A percentile compares a stretch with the other conserved stretches of the same genome.
Evolutionary conservation across 129 eudicot species (phyloP).

Genomic region (Flaveria brownii): DNA sequence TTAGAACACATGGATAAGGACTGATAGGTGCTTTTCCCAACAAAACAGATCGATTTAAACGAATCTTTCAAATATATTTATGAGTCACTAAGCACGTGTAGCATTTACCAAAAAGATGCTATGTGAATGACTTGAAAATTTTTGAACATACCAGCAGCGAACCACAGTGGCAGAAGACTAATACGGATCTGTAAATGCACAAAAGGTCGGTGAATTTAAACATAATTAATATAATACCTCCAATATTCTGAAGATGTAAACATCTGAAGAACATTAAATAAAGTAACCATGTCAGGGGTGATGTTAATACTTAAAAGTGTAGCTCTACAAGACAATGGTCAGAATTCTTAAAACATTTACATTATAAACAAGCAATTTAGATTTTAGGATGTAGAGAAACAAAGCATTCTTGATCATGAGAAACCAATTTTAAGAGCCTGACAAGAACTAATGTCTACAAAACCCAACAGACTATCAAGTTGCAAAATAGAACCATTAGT

Average conservation of each 20-base stretch:
- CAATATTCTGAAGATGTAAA: not conserved
- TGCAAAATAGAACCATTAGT: not conserved
- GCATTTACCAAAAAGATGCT: constrained; percentile 5
- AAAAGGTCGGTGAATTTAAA: constrained; percentile 8
- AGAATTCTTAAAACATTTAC: not conserved
- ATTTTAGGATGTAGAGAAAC: not conserved
- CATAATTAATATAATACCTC: constrained; percentile 15
- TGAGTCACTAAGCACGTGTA: constrained; percentile 11
- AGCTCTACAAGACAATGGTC: not conserved
- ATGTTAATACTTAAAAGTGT: not conserved
- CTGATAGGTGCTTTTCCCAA: constrained; percentile 58
- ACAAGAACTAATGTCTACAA: not conserved
- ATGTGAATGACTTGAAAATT: constrained; percentile 3
- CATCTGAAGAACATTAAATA: not conserved
- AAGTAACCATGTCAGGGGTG: not conserved
- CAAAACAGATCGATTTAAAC: constrained; percentile 19
- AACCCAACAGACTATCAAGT: constrained; percentile 12
- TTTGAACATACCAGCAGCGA: constrained; percentile 59
- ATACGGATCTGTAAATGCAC: constrained; percentile 56
- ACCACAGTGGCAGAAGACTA: constrained; percentile 75
- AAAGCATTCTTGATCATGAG: not conserved
- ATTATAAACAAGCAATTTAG: constrained; percentile 5
- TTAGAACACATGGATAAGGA: constrained; percentile 59
- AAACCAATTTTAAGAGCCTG: constrained; percentile 8
- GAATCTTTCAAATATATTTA: constrained; percentile 1